phyloP scores from a whole-genome alignment of 148 eudicot genomes.

The Cornus kousa region DNA sequence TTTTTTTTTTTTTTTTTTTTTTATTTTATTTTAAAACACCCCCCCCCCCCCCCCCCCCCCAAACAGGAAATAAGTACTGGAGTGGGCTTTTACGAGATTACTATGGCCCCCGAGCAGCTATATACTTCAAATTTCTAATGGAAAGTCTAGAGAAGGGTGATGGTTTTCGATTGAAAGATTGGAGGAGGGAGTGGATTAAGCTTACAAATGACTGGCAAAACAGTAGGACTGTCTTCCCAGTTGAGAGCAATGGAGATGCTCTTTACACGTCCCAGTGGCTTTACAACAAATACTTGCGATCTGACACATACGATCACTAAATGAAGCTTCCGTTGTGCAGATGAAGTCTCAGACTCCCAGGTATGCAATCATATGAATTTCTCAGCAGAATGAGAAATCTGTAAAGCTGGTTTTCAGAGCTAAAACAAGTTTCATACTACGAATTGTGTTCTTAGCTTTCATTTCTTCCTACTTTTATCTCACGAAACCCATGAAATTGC shows the following conservation, averaged over 20 bases:
- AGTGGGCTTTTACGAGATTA: slow-evolving; percentile 56
- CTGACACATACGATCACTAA: slow-evolving; percentile 11
- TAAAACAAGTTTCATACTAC: too few relatives aligned
- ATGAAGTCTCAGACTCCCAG: background rate
- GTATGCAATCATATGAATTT: background rate
- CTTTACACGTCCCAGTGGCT: slow-evolving; percentile 32
- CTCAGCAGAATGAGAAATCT: background rate
- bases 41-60: too few relatives aligned
- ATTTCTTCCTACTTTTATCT: too few relatives aligned
- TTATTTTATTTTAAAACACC: too few relatives aligned
- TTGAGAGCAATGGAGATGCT: slow-evolving; percentile 33
- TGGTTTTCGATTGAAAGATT: slow-evolving; percentile 28
- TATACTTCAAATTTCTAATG: slow-evolving; percentile 46
- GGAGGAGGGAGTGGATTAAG: slow-evolving; percentile 54
- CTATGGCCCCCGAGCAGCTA: slow-evolving; percentile 53
- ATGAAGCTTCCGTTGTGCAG: background rate
- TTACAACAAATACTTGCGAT: slow-evolving; percentile 32
- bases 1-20: too few relatives aligned
- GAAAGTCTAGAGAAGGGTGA: slow-evolving; percentile 40
- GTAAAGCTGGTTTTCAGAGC: background rate
- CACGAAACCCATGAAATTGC: too few relatives aligned
- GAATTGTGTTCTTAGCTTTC: too few relatives aligned
- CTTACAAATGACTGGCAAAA: slow-evolving; percentile 52
- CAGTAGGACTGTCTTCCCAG: slow-evolving; percentile 23
- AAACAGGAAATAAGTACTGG: slow-evolving; percentile 52